Evolutionary conservation across 371 early-diverging fungal genomes (phyloP).

Genomic region (Pancytospora philotis): DNA sequence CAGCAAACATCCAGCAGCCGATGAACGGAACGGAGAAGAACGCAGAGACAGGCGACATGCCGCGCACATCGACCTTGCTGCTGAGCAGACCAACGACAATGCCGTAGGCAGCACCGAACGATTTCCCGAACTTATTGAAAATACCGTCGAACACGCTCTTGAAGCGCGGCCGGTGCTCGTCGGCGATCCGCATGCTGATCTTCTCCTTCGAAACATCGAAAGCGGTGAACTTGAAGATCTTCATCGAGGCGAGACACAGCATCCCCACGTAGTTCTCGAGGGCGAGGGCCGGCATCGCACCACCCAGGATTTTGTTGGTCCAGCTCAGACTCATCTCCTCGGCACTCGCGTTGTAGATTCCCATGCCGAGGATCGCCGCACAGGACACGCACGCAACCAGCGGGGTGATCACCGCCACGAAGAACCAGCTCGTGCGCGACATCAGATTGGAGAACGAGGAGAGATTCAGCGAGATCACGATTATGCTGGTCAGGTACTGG

Average conservation of each 20-base stretch:
- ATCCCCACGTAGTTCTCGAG: constrained; percentile 43
- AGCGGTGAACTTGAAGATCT: constrained; percentile 57
- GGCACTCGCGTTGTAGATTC: constrained; percentile 37
- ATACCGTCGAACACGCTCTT: constrained; percentile 61
- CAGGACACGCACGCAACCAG: constrained; percentile 31
- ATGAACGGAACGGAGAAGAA: constrained; percentile 25
- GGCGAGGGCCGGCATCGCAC: neutral
- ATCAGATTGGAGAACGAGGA: constrained; percentile 53
- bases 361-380: constrained; percentile 31
- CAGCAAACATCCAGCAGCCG: constrained; percentile 49
- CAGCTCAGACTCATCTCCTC: constrained; percentile 22
- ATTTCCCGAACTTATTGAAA: constrained; percentile 59
- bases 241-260: constrained; percentile 35
- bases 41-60: constrained; percentile 31
- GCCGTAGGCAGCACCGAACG: constrained; percentile 47
- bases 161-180: constrained; percentile 54
- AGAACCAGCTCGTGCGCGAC: constrained; percentile 50
- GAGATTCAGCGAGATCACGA: constrained; percentile 53
- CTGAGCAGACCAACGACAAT: constrained; percentile 41
- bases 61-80: constrained; percentile 50
- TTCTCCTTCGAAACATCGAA: constrained; percentile 60
- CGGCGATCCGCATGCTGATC: constrained; percentile 56
- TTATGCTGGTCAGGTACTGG: constrained; percentile 47
- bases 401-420: constrained; percentile 55
- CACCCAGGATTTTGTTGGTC: constrained; percentile 22